A percentile compares a stretch with the other conserved stretches of the same genome.
Conservation (phyloP, 2,329 filamentous ascomycete genomes). For the Diaporthe caulivora region DNA sequence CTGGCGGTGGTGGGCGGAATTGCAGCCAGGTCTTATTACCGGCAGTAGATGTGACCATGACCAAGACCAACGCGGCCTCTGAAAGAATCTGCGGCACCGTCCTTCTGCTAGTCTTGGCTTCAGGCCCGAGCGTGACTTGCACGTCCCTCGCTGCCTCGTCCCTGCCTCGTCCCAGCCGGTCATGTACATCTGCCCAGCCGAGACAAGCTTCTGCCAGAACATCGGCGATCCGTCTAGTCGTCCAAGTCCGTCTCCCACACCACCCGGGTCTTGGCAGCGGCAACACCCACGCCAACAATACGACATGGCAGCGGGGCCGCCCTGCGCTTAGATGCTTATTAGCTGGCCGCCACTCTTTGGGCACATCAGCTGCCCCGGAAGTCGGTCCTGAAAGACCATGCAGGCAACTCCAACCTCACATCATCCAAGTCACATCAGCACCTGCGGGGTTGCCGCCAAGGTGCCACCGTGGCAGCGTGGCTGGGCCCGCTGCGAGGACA, state of each 20-base stretch:
- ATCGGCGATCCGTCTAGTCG: no score
- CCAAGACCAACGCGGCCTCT: no score
- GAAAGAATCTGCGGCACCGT: slow-evolving; percentile 1
- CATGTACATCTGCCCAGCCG: no score
- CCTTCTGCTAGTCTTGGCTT: not conserved
- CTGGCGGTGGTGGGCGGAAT: slow-evolving; percentile 8
- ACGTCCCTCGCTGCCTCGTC: not conserved
- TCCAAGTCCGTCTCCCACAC: no score
- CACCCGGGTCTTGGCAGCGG: slow-evolving; percentile 17
- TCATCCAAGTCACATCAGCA: no score
- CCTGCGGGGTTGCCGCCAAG: no score
- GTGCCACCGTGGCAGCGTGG: no score
- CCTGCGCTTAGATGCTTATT: not conserved
- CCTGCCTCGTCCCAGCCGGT: no score
- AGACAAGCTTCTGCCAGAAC: no score
- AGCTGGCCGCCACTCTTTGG: not conserved
- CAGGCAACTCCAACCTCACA: no score
- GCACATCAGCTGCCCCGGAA: not conserved
- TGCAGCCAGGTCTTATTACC: not conserved
- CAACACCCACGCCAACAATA: slow-evolving; percentile 15
- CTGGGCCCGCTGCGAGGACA: no score
- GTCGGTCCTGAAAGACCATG: slow-evolving; percentile 13
- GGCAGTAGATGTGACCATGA: no score
- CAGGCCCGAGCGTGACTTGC: not conserved
- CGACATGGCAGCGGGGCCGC: not conserved